Evolutionary conservation across 495 filamentous ascomycete genomes (phyloP), one percentile per base, ranked within the genome.

Genomic region (Acidiella bohemica): DNA sequence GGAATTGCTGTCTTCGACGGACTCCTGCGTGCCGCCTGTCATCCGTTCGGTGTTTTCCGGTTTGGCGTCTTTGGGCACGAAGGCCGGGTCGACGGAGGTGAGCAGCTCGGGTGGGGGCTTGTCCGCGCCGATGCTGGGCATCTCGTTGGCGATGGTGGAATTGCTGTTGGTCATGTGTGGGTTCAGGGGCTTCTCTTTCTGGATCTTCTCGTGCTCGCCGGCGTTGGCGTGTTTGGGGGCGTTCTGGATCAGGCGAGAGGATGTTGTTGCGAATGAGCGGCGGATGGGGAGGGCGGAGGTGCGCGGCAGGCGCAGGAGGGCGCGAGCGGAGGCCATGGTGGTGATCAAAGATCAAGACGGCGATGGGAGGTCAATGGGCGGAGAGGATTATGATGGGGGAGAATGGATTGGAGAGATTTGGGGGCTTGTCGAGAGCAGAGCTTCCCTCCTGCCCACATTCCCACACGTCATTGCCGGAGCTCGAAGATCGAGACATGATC

Each of bases 111-210:
- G 77, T 0, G 75, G 75, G 3, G 73, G 44, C 4, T 65, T 64
- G 42, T 73, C 64, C 18, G 59, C 56, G 32, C 77, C 76, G 22
- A 73, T 63, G 33, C 59, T 68, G 18, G 72, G 76, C 62, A 72
- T 75, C 42, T 72, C 66, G 50, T 78, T 74, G 14, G 67, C 67
- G 53, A 78, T 71, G 11, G 75, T 79, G 16, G 68, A 72, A 13
- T 67, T 79, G 11, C 72, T 77, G 50, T 77, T 76, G 4, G 76
- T 72, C 38, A 80, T 59, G 47, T 69, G 63, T 30, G 72, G 75
- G 46, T 77, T 79, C n/a, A 67, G 55, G 0, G 68, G 53, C 56
- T 72, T 76, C 18, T 66, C 60, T 4, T 58, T 65, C 52, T 80
- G 72, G 32, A 59, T 60, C 23, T 67, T 65, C 35, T 68, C 62